Conservation (phyloP, 2,329 filamentous ascomycete species). For the Ophiocordyceps robertsii region DNA sequence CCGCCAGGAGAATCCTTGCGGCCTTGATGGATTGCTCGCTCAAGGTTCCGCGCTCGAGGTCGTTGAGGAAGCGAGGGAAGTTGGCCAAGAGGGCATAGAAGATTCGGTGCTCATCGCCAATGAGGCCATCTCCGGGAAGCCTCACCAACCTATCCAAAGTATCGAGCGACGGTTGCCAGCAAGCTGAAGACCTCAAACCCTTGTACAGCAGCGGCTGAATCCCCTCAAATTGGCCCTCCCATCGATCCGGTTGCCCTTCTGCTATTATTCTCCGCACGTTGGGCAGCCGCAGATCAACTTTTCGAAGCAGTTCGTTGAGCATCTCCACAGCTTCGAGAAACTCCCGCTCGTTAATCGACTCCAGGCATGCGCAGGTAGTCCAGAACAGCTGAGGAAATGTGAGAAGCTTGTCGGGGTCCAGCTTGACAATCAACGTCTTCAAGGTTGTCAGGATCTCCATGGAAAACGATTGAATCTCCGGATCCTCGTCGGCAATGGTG, state of each 20-base stretch:
- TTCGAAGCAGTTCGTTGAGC: constrained; percentile 74
- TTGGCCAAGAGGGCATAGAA: constrained; percentile 88
- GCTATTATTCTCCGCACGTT: constrained; percentile 56
- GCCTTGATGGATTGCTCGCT: constrained; percentile 44
- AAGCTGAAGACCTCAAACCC: constrained; percentile 74
- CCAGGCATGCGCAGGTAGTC: constrained; percentile 91
- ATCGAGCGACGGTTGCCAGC: constrained; percentile 63
- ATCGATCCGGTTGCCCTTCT: constrained; percentile 69
- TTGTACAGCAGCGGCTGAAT: constrained; percentile 81
- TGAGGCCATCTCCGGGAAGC: constrained; percentile 64
- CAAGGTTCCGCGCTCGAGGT: constrained; percentile 52
- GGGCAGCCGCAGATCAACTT: constrained; percentile 65
- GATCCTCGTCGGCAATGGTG: constrained; percentile 89
- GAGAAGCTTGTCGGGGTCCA: constrained; percentile 66
- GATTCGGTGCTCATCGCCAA: constrained; percentile 70
- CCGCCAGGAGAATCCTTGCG: constrained; percentile 55
- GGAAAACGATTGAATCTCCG: constrained; percentile 90
- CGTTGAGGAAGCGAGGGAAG: constrained; percentile 69
- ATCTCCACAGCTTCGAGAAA: constrained; percentile 87
- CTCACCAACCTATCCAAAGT: constrained; percentile 67
- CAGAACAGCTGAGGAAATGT: constrained; percentile 95
- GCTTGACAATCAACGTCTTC: constrained; percentile 76
- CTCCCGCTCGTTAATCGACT: constrained; percentile 92
- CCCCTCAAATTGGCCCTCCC: constrained; percentile 83
- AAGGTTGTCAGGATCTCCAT: constrained; percentile 95